These are phyloP conservation scores for Miscanthus sacchariflorus DNA, from an alignment of 202 grass and related monocot species.

Conservation along the genomic window DNA sequence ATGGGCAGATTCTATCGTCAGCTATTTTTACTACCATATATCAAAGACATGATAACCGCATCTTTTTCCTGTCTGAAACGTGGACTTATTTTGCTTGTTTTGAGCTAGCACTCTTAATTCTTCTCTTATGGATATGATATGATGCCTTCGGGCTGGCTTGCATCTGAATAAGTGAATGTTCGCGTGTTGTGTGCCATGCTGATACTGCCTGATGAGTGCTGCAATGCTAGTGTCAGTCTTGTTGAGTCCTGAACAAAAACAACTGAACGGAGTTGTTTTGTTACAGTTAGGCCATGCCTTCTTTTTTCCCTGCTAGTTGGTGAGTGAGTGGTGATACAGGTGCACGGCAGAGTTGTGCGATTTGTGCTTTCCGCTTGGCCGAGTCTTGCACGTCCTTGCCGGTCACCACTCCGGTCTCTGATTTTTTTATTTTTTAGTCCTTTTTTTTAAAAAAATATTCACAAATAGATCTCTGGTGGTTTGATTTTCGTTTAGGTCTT, in stretches of 20 bases:
- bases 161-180: background rate
- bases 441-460: no score
- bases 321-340: background rate
- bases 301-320: background rate
- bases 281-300: no score
- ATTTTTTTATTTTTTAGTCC: no score
- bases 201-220: no score
- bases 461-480: no score
- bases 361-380: background rate
- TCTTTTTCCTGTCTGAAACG: background rate
- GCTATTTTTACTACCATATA: slow-evolving; percentile 1
- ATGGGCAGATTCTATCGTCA: background rate
- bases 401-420: no score
- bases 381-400: slow-evolving; percentile 18
- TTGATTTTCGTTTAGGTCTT: no score
- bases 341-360: background rate
- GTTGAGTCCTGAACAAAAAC: background rate
- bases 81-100: background rate
- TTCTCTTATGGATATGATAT: background rate
- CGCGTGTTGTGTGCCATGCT: background rate
- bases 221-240: background rate
- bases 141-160: background rate
- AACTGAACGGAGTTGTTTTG: no score
- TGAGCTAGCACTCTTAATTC: background rate
- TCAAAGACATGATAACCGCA: background rate